These are phyloP conservation scores for Aspergillus piperis DNA, from an alignment of 2,329 filamentous ascomycete genomes.

Conservation along the genomic window DNA sequence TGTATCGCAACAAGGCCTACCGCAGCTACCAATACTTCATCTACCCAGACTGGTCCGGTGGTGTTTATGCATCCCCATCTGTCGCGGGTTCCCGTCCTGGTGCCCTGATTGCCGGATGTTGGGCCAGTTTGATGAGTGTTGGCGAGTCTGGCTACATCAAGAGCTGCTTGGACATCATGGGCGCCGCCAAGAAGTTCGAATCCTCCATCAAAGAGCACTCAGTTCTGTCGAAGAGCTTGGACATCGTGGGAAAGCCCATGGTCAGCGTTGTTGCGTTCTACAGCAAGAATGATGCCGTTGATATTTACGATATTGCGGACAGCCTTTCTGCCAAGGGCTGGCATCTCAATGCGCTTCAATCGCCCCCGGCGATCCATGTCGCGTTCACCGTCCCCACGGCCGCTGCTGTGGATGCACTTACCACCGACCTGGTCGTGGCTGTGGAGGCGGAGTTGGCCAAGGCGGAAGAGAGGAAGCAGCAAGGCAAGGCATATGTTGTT, in stretches of 20 bases:
- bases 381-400: constrained; percentile 88
- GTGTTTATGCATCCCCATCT: constrained; percentile 90
- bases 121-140: constrained; percentile 85
- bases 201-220: constrained; percentile 71
- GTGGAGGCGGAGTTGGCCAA: constrained; percentile 73
- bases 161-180: constrained; percentile 84
- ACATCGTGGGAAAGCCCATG: constrained; percentile 79
- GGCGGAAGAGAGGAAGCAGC: constrained; percentile 66
- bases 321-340: constrained; percentile 81
- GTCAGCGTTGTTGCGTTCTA: constrained; percentile 90
- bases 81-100: constrained; percentile 91
- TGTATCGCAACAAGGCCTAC: constrained; percentile 79
- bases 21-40: constrained; percentile 96
- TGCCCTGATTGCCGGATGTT: constrained; percentile 92
- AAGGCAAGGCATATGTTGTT: constrained; percentile 57
- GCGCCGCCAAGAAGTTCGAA: constrained; percentile 78
- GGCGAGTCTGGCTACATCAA: constrained; percentile 87
- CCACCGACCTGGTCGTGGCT: constrained; percentile 65
- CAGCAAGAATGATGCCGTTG: constrained; percentile 67
- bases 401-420: constrained; percentile 75
- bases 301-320: constrained; percentile 94
- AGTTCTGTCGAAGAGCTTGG: constrained; percentile 69
- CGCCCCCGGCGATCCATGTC: constrained; percentile 87
- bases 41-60: constrained; percentile 89
- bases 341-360: constrained; percentile 94